Evolutionary conservation across 805 yeast genomes (phyloP), one percentile per base, ranked within the genome.

Genomic region (Komagataella pseudopastoris): DNA sequence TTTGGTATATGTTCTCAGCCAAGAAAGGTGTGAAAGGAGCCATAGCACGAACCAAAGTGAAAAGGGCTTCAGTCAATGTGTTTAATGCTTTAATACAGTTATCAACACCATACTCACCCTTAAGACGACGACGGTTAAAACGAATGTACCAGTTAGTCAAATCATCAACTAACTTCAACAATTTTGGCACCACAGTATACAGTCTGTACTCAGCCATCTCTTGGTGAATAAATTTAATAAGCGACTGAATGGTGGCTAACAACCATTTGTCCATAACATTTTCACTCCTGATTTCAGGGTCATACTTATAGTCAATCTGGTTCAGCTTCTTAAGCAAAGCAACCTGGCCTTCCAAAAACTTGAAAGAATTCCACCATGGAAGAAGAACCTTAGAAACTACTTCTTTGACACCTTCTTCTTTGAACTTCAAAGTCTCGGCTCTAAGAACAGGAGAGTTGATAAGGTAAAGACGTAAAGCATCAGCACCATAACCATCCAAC

Each of bases 261-360:
- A 93, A 77, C 99, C 99, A 93, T 69, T 77, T 83, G 72, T 93
- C 99, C 97, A 93, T 90, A 56, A 91, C 96, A 62, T 93, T 93
- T 47, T 76, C 81, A 50, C 95, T 83, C 52, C 67, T 69, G 54
- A 83, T 69, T 3, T 68, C 55, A 24, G 85, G 77, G 61, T 90
- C 84, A 69, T 81, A 90, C 59, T 76, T 72, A 74, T 86, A 93
- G 50, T 81, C 88, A 55, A 77, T 64, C 51, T 77, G 77, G 49
- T 83, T 77, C 51, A 81, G 79, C 73, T 91, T 93, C 71, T 84
- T 81, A 65, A 86, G 77, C 51, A 93, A 71, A 23, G 88, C 86
- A 58, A 90, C 85, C 62, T 95, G 96, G 59, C 93, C 97, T 63
- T 90, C 96, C 74, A 90, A 84, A 75, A 93, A 93, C 70, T 91